phyloP scores from a whole-genome alignment of 305 asterid species.

The Fraxinus baroniana region DNA sequence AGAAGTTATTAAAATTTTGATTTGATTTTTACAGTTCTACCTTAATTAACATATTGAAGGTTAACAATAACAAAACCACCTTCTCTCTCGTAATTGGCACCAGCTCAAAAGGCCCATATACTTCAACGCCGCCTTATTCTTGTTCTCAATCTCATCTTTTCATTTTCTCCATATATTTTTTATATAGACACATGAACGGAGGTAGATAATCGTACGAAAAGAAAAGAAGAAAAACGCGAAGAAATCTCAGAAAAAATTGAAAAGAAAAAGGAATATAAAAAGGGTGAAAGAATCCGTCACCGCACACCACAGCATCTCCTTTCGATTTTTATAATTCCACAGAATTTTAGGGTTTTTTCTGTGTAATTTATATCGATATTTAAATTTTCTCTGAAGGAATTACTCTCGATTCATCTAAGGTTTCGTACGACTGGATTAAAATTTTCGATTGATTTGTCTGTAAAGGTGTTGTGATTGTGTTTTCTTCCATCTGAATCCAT shows the following conservation, averaged over 20 bases:
- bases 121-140: not conserved
- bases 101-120: not conserved
- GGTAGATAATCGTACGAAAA: not conserved
- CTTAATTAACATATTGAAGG: not conserved
- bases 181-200: not conserved
- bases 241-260: not conserved
- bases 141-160: not conserved
- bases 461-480: slow-evolving; percentile 15
- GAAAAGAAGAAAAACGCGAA: no score
- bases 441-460: not conserved
- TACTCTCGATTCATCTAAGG: not conserved
- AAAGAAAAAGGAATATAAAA: not conserved
- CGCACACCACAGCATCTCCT: not conserved
- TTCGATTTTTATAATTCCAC: not conserved
- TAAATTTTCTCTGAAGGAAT: not conserved
- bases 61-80: not conserved
- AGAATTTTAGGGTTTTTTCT: slow-evolving; percentile 35
- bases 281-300: slow-evolving; percentile 7
- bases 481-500: slow-evolving; percentile 27
- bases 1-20: no score
- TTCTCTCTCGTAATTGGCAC: not conserved
- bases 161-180: not conserved
- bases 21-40: no score
- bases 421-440: not conserved
- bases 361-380: not conserved